phyloP scores from a whole-genome alignment of 345 rosid genomes.

The Ceriops decandra region DNA sequence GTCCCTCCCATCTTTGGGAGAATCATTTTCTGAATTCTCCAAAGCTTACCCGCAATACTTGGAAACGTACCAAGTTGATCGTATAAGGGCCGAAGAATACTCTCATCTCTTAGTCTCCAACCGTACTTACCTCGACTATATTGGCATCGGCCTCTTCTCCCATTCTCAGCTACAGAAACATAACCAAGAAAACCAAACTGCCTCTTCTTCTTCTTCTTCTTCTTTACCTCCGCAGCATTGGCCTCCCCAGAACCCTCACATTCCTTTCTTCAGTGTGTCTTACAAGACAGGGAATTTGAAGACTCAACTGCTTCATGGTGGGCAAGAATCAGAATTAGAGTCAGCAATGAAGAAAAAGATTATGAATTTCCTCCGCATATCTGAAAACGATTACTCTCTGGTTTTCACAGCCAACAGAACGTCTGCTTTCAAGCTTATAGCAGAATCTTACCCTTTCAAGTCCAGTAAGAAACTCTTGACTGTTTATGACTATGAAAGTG shows the following conservation, averaged over 20 bases:
- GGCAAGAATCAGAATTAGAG: conserved; percentile 61
- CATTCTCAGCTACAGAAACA: conserved; percentile 57
- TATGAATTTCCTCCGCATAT: conserved; percentile 68
- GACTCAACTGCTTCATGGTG: conserved; percentile 76
- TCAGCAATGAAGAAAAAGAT: conserved; percentile 66
- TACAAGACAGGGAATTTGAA: conserved; percentile 73
- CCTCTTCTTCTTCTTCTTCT: conserved; percentile 36
- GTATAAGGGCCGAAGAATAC: conserved; percentile 61
- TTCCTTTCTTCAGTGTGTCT: conserved; percentile 80
- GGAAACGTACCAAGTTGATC: conserved; percentile 54
- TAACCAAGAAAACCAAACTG: conserved; percentile 37
- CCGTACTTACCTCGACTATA: conserved; percentile 85
- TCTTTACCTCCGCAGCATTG: conserved; percentile 22
- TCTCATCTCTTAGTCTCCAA: conserved; percentile 57
- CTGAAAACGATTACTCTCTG: conserved; percentile 75
- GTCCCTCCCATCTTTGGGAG: conserved; percentile 64
- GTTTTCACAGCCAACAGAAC: conserved; percentile 86
- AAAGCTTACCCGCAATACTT: conserved; percentile 58
- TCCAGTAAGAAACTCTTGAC: conserved; percentile 58
- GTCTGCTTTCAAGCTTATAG: conserved; percentile 86
- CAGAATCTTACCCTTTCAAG: conserved; percentile 81
- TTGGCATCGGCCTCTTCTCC: conserved; percentile 83
- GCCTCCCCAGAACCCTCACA: conserved; percentile 31
- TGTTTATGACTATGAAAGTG: conserved; percentile 87
- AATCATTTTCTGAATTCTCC: conserved; percentile 60